A percentile compares a stretch with the other conserved stretches of the same genome.
Evolutionary conservation across 2,329 filamentous ascomycete species (phyloP).

Genomic region (Thelonectria olida): DNA sequence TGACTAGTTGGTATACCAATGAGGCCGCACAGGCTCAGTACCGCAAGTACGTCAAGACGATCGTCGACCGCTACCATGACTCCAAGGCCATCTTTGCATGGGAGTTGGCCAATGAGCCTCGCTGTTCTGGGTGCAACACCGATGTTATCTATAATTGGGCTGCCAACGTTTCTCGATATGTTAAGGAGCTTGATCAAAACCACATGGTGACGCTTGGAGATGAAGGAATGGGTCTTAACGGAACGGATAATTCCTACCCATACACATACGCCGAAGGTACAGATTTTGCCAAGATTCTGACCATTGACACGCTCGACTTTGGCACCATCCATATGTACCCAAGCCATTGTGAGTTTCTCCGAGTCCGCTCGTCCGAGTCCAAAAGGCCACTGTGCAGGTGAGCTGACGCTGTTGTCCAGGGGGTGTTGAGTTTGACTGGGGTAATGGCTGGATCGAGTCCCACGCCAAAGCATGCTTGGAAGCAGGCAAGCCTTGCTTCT

Average conservation of each 20-base stretch:
- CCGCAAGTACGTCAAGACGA: conserved; percentile 31
- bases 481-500: conserved; percentile 43
- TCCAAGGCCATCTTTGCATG: no score
- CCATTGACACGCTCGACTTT: conserved; percentile 62
- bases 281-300: conserved; percentile 61
- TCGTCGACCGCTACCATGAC: no score
- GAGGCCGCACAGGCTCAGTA: conserved; percentile 64
- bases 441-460: conserved; percentile 27
- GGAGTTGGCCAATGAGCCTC: no score
- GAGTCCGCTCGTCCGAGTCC: not conserved
- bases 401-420: not conserved
- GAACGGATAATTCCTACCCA: conserved; percentile 61
- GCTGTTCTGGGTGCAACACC: no score
- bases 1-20: conserved; percentile 66
- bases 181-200: no score
- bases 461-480: conserved; percentile 40
- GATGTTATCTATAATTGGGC: no score
- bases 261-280: conserved; percentile 60
- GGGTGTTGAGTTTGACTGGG: not conserved
- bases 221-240: conserved; percentile 31
- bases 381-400: not conserved
- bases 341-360: conserved; percentile 35
- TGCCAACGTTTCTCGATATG: no score
- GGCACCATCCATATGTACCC: conserved; percentile 44
- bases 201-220: no score